phyloP scores from a whole-genome alignment of 805 yeast species.

The Clavispora asparagi region DNA sequence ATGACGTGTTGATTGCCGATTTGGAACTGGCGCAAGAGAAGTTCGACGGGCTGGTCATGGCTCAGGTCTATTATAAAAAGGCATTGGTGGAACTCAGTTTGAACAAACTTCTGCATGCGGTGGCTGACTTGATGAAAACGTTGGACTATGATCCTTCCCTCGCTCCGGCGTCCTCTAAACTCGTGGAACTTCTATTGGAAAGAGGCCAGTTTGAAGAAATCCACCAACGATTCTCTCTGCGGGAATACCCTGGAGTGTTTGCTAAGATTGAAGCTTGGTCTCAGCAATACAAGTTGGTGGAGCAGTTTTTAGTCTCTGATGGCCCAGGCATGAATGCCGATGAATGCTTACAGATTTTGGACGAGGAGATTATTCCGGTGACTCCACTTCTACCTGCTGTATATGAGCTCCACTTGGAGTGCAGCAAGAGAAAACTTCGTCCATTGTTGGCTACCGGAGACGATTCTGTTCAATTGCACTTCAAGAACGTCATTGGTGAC shows the following conservation, averaged over 20 bases:
- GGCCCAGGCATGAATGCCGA: neutral
- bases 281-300: neutral
- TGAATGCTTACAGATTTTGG: neutral
- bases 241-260: conserved; percentile 9
- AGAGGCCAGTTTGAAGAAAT: conserved; percentile 45
- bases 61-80: conserved; percentile 51
- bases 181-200: conserved; percentile 45
- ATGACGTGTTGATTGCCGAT: conserved; percentile 10
- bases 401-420: conserved; percentile 26
- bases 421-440: conserved; percentile 10
- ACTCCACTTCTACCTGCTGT: conserved; percentile 41
- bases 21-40: conserved; percentile 1
- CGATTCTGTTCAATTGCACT: neutral
- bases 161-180: conserved; percentile 45
- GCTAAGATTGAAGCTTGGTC: conserved; percentile 15
- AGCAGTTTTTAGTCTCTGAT: neutral
- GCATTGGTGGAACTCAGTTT: conserved; percentile 58
- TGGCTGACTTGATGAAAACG: conserved; percentile 47
- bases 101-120: conserved; percentile 50
- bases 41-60: conserved; percentile 1
- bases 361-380: conserved; percentile 14
- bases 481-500: conserved; percentile 12
- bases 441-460: neutral
- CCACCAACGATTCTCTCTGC: conserved; percentile 5
- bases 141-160: conserved; percentile 36